Evolutionary conservation across 768 basidiomycete genomes (phyloP), one percentile per base, ranked within the genome.

Genomic region (Trametes elegans): DNA sequence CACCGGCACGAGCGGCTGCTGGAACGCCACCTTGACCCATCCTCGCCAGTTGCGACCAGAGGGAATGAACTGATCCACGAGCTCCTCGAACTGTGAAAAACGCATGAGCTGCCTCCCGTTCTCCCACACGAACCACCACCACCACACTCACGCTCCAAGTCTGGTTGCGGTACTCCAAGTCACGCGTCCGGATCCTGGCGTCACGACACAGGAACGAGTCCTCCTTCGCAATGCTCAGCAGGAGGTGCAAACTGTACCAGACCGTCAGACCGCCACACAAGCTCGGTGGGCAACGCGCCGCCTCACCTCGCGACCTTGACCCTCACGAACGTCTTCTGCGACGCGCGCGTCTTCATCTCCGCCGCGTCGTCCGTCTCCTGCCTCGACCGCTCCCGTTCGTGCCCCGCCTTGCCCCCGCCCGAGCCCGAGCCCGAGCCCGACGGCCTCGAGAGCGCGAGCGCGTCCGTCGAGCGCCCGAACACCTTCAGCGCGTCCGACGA

Each of bases 191-290:
- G 67, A 94, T 89, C 28, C 80, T 81, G 9, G 87, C 88, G 59
- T 90, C 87, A 18, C 81, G 83, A 57, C 85, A 91, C 49, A 90
- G 85, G 66, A 97, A 90, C 14, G 93, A 93, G 49, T 88, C 88
- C 58, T 87, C 85, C 65, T 89, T 89, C 68, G 84, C 81, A 60
- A 90, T 85, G 64, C 88, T 93, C 48, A 93, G 66, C 43, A 91
- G 70, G 18, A 93, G 70, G 59, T 88, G 81, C 41, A 90, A 74
- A 64, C 88, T 90, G 48, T 1, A n/a, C 14, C 13, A 10, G 13
- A 46, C 3, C 5, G 49, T 38, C 40, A 60, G 5, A 18, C 50
- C 10, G 46, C 68, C 36, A 66, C 35, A 55, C 59, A 3, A 56
- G 58, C 27, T 59, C 40, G 31, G 49, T 61, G 38, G 62, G 55